Evolutionary conservation across 2,329 filamentous ascomycete species (phyloP), one percentile per base, ranked within the genome.

Genomic region (Scedosporium apiospermum): DNA sequence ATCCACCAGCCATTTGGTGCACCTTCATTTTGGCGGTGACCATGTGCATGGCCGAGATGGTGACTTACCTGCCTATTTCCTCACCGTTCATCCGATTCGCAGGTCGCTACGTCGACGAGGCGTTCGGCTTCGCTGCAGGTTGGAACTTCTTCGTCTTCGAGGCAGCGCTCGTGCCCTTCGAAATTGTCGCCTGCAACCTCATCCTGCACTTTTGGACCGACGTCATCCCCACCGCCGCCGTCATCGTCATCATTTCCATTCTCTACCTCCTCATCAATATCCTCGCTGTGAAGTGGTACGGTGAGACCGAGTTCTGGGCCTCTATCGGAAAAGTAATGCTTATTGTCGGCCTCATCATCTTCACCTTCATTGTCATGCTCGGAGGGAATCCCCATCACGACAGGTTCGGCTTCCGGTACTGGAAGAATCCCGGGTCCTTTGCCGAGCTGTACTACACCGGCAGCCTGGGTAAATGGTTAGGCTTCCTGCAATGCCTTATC

Each of bases 341-440:
- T 60, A 89, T 90, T 64, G 74, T 91, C 42, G 88, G 84, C 1
- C 79, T 93, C 60, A 82, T 93, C 67, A 68, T 85, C 65, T 93
- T 90, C 75, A 93, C 91, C 2, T 91, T 96, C 69, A 81, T 96
- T 66, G 85, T 86, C 66, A 93, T 95, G 87, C 76, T 95, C 1
- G 91, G 91, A 6, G 91, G 89, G 2, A 95, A 93, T 67, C 91
- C 91, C 0, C 71, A 85, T 0, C 78, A 83, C 44, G 88, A 93
- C 67, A 78, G 83, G 0, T 90, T 90, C 65, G 90, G 90, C 0
- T 93, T 93, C 71, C 81, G 72, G 0, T 85, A 82, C 71, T 88
- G 85, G 84, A 77, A 80, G 3, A 76, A 83, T 0, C 90, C 89
- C 0, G 90, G 90, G 1, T 79, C 89, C 0, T 93, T 93, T 70